Evolutionary conservation across 148 eudicot genomes (phyloP), one percentile per base, ranked within the genome.

Genomic region (Fagopyrum esculentum): DNA sequence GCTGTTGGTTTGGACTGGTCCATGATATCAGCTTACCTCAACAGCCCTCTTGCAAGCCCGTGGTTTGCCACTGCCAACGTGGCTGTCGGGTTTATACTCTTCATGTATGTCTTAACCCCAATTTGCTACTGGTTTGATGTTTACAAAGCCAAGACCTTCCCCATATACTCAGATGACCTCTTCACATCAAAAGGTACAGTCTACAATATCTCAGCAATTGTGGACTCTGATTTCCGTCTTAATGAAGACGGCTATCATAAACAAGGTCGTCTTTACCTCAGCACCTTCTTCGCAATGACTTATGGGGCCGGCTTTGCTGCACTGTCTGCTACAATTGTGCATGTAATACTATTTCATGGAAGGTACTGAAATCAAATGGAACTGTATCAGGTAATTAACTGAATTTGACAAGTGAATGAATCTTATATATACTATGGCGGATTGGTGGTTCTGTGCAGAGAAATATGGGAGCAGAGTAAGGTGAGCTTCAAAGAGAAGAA

Each of bases 61-160:
- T 95, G 98, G 98, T 95, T 95, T 44, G 98, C 98, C 46, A 95
- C 98, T 1, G 98, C 97, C 40, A 95, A 95, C 76, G 97, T 95
- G 43, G 98, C 96, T 30, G 91, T 73, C 22, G 98, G 97, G 1
- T 95, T 80, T 72, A 72, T 82, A 71, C 29, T 90, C 29, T 81
- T 95, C 4, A 91, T 95, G 97, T 95, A 95, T 79, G 90, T 92
- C 16, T 6, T 92, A 60, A 86, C 89, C 15, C 98, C 97, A 10
- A 8, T 90, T 2, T 81, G 78, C 77, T 92, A 95, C 26, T 92
- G 98, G 98, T 75, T 90, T 46, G 82, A 95, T 74, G 72, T 89
- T 68, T 92, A 90, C 79, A 80, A 90, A 16, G 98, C 98, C 73
- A 90, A 95, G 74, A 90, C 81, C 52, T 95, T 95, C 76, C 97